Percentiles rank a stretch among this genome's conserved stretches.
phyloP scores from a whole-genome alignment of 257 asterid species.

The Anisodus tanguticus region DNA sequence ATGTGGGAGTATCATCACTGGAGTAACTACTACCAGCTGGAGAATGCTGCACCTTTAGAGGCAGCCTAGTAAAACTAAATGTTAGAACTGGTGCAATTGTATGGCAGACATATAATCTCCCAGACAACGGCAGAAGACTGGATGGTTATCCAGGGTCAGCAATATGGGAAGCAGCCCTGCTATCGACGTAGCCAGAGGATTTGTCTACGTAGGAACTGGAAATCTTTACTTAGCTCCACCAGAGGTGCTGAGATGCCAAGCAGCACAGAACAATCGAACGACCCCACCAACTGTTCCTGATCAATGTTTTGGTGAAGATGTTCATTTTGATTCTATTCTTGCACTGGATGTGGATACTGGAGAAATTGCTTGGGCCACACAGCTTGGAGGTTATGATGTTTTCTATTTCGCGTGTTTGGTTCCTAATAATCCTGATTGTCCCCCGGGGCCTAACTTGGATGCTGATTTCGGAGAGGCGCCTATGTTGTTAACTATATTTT shows the following conservation, averaged over 20 bases:
- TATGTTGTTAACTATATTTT: slow-evolving; percentile 51
- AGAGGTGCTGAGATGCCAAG: slow-evolving; percentile 61
- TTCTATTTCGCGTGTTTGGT: slow-evolving; percentile 61
- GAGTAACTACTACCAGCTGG: slow-evolving; percentile 52
- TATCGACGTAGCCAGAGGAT: slow-evolving; percentile 50
- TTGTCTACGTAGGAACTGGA: slow-evolving; percentile 63
- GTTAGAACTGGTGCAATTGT: slow-evolving; percentile 52
- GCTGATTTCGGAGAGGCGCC: slow-evolving; percentile 91
- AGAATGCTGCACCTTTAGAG: slow-evolving; percentile 71
- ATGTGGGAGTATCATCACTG: slow-evolving; percentile 71
- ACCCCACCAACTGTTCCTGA: slow-evolving; percentile 54
- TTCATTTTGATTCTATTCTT: slow-evolving; percentile 61
- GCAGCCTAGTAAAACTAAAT: slow-evolving; percentile 70
- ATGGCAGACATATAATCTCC: slow-evolving; percentile 79
- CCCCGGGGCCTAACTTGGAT: slow-evolving; percentile 72
- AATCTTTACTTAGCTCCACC: slow-evolving; percentile 69
- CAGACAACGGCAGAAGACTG: slow-evolving; percentile 59
- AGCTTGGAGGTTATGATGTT: slow-evolving; percentile 70
- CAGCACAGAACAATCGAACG: slow-evolving; percentile 50
- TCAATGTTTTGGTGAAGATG: slow-evolving; percentile 59
- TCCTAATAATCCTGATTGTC: slow-evolving; percentile 72
- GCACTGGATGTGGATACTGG: slow-evolving; percentile 61
- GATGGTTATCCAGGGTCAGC: slow-evolving; percentile 71
- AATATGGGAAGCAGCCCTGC: slow-evolving; percentile 86
- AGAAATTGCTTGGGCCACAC: slow-evolving; percentile 54